A percentile compares a stretch with the other conserved stretches of the same genome.
These are phyloP conservation scores for Claviceps spartinae DNA, from an alignment of 2,329 filamentous ascomycete species.

Conservation along the genomic window DNA sequence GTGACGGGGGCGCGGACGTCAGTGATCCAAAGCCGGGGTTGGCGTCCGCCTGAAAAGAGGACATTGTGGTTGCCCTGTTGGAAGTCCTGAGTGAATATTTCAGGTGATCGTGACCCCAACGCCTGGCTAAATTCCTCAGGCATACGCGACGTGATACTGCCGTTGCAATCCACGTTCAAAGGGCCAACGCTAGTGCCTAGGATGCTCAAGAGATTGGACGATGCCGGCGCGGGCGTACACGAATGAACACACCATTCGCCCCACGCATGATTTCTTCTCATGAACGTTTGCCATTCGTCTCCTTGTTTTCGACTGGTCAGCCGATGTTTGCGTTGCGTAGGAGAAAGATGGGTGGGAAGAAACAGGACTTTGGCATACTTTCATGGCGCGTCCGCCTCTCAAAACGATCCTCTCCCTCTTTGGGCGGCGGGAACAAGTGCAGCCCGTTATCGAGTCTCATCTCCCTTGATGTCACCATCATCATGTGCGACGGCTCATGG, in stretches of 20 bases:
- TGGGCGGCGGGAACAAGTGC: conserved; percentile 24
- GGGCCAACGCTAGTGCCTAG: conserved; percentile 37
- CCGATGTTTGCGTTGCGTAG: no score
- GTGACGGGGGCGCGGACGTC: conserved; percentile 28
- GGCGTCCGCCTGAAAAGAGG: conserved; percentile 37
- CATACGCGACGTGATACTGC: conserved; percentile 21
- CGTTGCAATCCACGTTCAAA: conserved; percentile 20
- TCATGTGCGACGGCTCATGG: conserved; percentile 25
- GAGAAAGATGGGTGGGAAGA: no score
- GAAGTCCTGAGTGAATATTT: conserved; percentile 38
- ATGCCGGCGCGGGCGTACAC: conserved; percentile 27
- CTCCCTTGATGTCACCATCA: conserved; percentile 29
- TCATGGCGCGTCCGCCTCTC: conserved; percentile 27
- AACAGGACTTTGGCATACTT: conserved; percentile 11
- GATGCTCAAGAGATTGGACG: conserved; percentile 28
- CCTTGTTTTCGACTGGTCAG: no score
- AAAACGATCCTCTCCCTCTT: conserved; percentile 12
- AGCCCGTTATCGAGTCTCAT: conserved; percentile 20
- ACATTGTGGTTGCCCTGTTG: conserved; percentile 28
- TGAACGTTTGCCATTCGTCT: no score
- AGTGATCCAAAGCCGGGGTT: conserved; percentile 29
- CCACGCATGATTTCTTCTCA: conserved; percentile 13
- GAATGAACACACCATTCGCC: conserved; percentile 23
- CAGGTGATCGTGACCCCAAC: conserved; percentile 11
- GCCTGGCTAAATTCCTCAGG: conserved; percentile 7